Evolutionary conservation across 148 eudicot species (phyloP), one percentile per base, ranked within the genome.

Genomic region (Oxyria digyna): DNA sequence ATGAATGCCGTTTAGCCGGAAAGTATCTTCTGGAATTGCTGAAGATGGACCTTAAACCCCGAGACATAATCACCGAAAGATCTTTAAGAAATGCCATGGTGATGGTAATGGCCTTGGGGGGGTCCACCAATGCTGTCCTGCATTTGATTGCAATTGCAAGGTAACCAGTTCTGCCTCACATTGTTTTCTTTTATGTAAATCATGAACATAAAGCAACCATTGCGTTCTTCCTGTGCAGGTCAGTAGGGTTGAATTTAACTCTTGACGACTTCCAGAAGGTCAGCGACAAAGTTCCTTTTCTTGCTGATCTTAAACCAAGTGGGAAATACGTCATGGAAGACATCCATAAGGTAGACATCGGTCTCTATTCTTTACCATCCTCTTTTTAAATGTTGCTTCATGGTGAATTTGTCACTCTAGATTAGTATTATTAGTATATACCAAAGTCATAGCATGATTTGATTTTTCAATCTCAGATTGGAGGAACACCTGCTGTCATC

Each of bases 311-410:
- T 73, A 94, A 90, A 84, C 98, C 98, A 48, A 94, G 98, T 86
- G 98, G 98, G 71, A 94, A 94, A 68, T 94, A 83, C 68, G 98
- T 94, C 49, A 94, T 94, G 98, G 97, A 94, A 81, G 98, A 94
- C 73, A 73, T 94, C 29, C 98, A 94, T 65, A 94, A 90, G 96
- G 98, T 93, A 73, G 68, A 69, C 54, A 50, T 50, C n/a, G 45
- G 10, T 26, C 32, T 42, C 27, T 40, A 32, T 12, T 55, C 15
- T 41, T 67, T 40, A 10, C 38, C 38, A 15, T 42, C 45, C 2
- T 21, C 24, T 42, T 68, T 42, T 2, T 38, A 38, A 2, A 8
- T 24, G 7, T 26, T 55, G 62, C n/a, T 55, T 23, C 6, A 8
- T 21, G 9, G 24, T 49, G 24, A 49, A 20, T 23, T 11, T 24